phyloP scores from a whole-genome alignment of 345 rosid species.

The Aethionema arabicum region DNA sequence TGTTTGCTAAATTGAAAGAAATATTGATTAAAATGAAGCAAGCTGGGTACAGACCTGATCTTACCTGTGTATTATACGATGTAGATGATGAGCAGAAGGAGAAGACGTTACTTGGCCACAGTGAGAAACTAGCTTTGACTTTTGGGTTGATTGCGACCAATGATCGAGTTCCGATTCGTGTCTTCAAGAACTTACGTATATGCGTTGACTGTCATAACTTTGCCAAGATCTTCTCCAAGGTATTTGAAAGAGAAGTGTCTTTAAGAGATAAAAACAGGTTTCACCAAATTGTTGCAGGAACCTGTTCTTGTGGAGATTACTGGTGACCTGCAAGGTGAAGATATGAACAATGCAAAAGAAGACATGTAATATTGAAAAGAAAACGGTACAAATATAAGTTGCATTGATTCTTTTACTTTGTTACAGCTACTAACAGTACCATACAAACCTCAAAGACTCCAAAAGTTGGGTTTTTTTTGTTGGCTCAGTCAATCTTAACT shows the following conservation, averaged over 20 bases:
- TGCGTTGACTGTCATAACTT: constrained; percentile 92
- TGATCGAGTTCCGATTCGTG: constrained; percentile 51
- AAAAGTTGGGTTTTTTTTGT: constrained; percentile 28
- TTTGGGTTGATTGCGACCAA: constrained; percentile 61
- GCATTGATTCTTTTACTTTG: constrained; percentile 23
- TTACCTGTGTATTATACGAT: constrained; percentile 74
- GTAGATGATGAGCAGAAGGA: constrained; percentile 95
- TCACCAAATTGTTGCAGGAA: constrained; percentile 59
- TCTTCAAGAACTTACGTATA: constrained; percentile 77
- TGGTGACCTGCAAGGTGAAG: constrained; percentile 46
- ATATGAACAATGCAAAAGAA: background rate
- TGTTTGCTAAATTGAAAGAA: constrained; percentile 52
- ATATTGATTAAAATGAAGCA: constrained; percentile 58
- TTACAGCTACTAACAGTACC: constrained; percentile 37
- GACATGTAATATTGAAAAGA: constrained; percentile 21
- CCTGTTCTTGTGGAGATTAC: constrained; percentile 81
- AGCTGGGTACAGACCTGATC: constrained; percentile 77
- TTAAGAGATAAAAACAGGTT: constrained; percentile 81
- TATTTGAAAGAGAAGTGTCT: constrained; percentile 53
- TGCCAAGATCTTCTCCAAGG: constrained; percentile 66
- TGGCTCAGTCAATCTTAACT: constrained; percentile 78
- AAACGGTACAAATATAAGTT: constrained; percentile 24
- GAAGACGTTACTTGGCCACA: constrained; percentile 75
- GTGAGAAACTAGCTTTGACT: constrained; percentile 86
- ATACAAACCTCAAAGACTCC: constrained; percentile 36